Evolutionary conservation across 2,329 filamentous ascomycete genomes (phyloP).

Genomic region (Boeremia exigua): DNA sequence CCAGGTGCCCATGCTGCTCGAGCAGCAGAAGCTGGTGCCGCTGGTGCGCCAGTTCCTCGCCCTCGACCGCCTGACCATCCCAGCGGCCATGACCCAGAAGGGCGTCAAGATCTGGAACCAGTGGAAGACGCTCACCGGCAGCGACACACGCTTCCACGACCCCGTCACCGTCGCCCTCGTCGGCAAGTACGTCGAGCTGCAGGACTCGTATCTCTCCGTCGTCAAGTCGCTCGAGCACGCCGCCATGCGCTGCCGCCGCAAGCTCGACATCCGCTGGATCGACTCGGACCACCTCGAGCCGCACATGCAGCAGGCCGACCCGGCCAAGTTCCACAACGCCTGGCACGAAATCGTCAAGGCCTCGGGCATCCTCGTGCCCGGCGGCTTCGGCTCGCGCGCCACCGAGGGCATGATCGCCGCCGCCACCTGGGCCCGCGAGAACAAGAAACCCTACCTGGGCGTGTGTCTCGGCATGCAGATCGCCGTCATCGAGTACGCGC

Average conservation of each 20-base stretch:
- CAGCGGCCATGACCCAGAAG: constrained; percentile 62
- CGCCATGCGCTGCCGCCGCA: constrained; percentile 82
- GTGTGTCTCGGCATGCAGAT: constrained; percentile 94
- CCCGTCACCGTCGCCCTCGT: constrained; percentile 83
- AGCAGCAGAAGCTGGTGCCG: constrained; percentile 76
- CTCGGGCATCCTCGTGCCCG: constrained; percentile 71
- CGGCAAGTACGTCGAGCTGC: constrained; percentile 86
- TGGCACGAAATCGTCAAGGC: constrained; percentile 82
- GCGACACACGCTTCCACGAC: constrained; percentile 70
- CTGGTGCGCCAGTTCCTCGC: constrained; percentile 70
- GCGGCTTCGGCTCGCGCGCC: constrained; percentile 81
- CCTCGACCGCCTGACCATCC: constrained; percentile 64
- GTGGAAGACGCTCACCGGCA: constrained; percentile 76
- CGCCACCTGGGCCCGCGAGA: constrained; percentile 84
- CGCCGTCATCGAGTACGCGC: constrained; percentile 86
- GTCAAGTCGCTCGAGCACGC: constrained; percentile 89
- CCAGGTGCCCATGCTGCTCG: constrained; percentile 90
- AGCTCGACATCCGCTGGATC: constrained; percentile 82
- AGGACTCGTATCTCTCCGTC: constrained; percentile 86
- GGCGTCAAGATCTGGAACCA: constrained; percentile 76
- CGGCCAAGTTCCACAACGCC: constrained; percentile 80
- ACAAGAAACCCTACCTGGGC: constrained; percentile 82
- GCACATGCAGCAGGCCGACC: constrained; percentile 64
- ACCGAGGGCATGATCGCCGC: constrained; percentile 89
- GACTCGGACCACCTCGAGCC: constrained; percentile 85